phyloP scores from a whole-genome alignment of 2,329 filamentous ascomycete species.

The Aureobasidium sp. region DNA sequence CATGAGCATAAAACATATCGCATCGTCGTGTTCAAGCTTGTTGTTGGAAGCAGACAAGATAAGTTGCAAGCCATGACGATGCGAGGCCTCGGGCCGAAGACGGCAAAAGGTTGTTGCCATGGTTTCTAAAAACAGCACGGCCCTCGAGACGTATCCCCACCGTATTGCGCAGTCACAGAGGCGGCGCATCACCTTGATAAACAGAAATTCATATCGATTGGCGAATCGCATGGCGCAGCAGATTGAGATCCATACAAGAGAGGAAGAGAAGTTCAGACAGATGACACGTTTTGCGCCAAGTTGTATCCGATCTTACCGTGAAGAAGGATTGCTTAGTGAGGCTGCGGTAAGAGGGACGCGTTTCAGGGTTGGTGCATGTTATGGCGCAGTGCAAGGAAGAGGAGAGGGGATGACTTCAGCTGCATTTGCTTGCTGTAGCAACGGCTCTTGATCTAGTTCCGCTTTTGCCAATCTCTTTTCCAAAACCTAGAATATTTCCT shows the following conservation, averaged over 20 bases:
- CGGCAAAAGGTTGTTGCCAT: conserved; percentile 8
- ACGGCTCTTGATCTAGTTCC: conserved; percentile 7
- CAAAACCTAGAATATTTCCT: conserved; percentile 8
- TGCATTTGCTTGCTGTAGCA: conserved; percentile 8
- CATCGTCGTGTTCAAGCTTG: neutral
- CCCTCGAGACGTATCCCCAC: neutral
- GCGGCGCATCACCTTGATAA: conserved; percentile 2
- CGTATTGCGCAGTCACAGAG: neutral
- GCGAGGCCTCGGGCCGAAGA: neutral
- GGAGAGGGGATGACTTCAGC: conserved; percentile 8
- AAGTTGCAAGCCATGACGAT: neutral
- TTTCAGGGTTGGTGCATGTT: conserved; percentile 8
- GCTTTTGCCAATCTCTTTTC: conserved; percentile 10
- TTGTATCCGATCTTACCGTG: conserved; percentile 2
- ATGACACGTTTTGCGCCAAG: neutral
- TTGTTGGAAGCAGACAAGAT: neutral
- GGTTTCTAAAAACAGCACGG: conserved; percentile 11
- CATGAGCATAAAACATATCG: neutral
- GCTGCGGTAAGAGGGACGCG: conserved; percentile 7
- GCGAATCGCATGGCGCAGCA: conserved; percentile 10
- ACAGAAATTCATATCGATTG: conserved; percentile 11
- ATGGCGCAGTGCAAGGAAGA: neutral
- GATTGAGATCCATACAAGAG: neutral
- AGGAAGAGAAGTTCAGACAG: neutral
- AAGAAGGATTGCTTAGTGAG: neutral